phyloP scores from a whole-genome alignment of 2,329 filamentous ascomycete species.

The Microdochium paspali region DNA sequence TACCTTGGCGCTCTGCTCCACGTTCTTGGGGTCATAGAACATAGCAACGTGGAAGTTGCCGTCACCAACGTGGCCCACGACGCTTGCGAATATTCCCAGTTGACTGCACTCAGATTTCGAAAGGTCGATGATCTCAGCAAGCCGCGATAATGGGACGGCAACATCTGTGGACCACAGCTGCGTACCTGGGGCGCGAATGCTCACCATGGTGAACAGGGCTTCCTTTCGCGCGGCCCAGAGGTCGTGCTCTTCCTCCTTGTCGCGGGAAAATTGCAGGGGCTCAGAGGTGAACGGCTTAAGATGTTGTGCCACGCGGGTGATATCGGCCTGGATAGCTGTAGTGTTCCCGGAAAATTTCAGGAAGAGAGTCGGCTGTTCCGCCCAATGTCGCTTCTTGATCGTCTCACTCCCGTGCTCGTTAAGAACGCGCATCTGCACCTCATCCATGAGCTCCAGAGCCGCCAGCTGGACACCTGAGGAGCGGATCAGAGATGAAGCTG shows the following conservation, averaged over 20 bases:
- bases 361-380: conserved; percentile 62
- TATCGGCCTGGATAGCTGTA: conserved; percentile 48
- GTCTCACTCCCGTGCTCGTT: conserved; percentile 51
- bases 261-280: conserved; percentile 59
- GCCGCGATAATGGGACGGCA: conserved; percentile 52
- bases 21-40: conserved; percentile 36
- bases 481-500: conserved; percentile 54
- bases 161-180: conserved; percentile 60
- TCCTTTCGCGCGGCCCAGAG: conserved; percentile 60
- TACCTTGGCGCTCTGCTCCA: conserved; percentile 33
- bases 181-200: conserved; percentile 38
- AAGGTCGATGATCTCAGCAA: conserved; percentile 49
- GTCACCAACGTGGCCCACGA: conserved; percentile 59
- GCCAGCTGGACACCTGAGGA: conserved; percentile 58
- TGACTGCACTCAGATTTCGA: too few relatives aligned
- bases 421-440: conserved; percentile 58
- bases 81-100: conserved; percentile 47
- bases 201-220: conserved; percentile 53
- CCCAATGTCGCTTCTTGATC: conserved; percentile 52
- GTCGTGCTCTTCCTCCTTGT: conserved; percentile 52
- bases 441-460: conserved; percentile 55
- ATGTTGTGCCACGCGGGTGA: conserved; percentile 48
- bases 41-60: conserved; percentile 51
- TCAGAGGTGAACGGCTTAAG: conserved; percentile 40
- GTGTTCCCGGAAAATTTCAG: conserved; percentile 42